phyloP scores from a whole-genome alignment of 2,329 filamentous ascomycete genomes.

The Gliomastix tumulicola region DNA sequence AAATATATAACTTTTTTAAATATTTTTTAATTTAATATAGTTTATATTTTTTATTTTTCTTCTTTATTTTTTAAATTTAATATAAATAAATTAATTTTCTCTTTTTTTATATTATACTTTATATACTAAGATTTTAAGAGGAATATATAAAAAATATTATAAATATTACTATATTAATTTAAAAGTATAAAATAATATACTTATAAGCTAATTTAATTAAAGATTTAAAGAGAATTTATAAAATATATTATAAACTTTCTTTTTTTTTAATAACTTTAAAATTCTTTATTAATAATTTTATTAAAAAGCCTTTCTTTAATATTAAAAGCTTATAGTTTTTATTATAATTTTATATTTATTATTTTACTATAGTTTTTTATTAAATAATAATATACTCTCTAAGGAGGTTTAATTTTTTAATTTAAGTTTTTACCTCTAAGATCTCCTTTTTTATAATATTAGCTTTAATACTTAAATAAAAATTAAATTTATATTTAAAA shows the following conservation, averaged over 20 bases:
- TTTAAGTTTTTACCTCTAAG: neutral
- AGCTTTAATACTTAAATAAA: neutral
- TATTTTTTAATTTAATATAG: neutral
- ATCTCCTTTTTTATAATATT: neutral
- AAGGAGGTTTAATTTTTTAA: neutral
- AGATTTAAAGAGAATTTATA: neutral
- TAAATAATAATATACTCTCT: neutral
- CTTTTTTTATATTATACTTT: conserved; percentile 1
- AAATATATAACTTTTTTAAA: neutral
- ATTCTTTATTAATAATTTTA: neutral
- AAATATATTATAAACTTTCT: conserved; percentile 3
- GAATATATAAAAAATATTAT: neutral
- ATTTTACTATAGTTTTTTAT: neutral
- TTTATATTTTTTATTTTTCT: neutral
- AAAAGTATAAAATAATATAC: conserved; percentile 1
- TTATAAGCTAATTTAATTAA: conserved; percentile 1
- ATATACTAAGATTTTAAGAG: conserved; percentile 1
- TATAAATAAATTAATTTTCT: neutral
- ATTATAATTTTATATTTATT: neutral
- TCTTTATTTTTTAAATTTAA: neutral
- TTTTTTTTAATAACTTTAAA: neutral
- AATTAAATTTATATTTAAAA: neutral
- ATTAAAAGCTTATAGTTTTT: neutral
- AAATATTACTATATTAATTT: neutral
- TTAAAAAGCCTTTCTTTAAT: neutral